These are phyloP conservation scores for Cercospora sojina DNA, from an alignment of 2,329 filamentous ascomycete genomes.

Conservation along the genomic window DNA sequence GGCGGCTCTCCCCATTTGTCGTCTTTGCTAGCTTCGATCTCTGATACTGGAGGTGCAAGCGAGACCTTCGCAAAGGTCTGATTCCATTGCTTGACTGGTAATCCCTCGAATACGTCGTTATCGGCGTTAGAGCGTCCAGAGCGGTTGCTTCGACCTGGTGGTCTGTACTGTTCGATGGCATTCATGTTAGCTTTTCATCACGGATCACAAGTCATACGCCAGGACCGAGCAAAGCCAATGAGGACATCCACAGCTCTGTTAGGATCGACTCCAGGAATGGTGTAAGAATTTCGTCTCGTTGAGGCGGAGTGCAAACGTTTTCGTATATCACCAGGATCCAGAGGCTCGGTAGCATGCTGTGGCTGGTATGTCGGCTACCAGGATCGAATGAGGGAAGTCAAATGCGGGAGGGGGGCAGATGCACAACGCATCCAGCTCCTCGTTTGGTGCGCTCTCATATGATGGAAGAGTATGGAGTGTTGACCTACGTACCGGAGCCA, in stretches of 20 bases:
- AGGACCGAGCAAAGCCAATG: background rate
- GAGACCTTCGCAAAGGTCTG: constrained; percentile 45
- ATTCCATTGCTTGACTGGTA: constrained; percentile 89
- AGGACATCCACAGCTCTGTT: background rate
- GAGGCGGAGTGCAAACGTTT: background rate
- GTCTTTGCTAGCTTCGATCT: constrained; percentile 38
- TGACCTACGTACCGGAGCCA: constrained; percentile 18
- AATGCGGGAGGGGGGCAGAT: background rate
- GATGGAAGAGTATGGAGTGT: too few species aligned
- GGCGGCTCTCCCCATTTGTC: constrained; percentile 78
- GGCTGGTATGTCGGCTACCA: constrained; percentile 4
- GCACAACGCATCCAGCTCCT: background rate
- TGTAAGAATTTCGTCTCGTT: background rate
- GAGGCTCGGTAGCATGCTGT: constrained; percentile 11
- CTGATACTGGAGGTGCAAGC: constrained; percentile 34
- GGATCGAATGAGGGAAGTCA: background rate
- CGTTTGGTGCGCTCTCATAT: background rate
- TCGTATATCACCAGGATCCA: constrained; percentile 8
- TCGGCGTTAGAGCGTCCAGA: constrained; percentile 59
- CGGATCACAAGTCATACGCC: background rate
- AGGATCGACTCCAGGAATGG: background rate
- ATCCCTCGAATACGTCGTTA: constrained; percentile 67
- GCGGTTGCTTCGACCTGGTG: constrained; percentile 58
- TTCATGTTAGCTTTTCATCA: constrained; percentile 23
- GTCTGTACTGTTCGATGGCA: constrained; percentile 50